Percentiles rank a stretch among this genome's conserved stretches.
Conservation (phyloP, 176 grass and related monocot genomes). For the Bothriochloa decipiens region DNA sequence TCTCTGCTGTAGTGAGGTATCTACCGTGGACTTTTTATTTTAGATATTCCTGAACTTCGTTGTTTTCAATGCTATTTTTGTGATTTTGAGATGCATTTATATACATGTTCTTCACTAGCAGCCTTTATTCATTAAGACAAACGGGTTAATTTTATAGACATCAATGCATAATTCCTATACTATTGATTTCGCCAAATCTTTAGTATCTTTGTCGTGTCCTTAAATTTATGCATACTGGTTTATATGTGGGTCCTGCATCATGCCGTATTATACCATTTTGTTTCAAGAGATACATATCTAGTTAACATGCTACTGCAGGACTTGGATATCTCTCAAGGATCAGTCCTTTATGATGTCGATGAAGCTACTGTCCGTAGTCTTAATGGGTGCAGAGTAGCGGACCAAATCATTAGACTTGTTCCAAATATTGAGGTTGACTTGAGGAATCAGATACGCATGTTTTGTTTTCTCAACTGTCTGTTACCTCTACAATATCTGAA, state of each 20-base stretch:
- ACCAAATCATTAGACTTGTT: constrained; percentile 95
- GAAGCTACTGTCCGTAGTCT: constrained; percentile 95
- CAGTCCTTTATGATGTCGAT: constrained; percentile 84
- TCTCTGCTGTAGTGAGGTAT: neutral
- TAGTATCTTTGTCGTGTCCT: constrained; percentile 27
- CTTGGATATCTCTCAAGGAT: constrained; percentile 88
- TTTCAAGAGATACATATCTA: constrained; percentile 41
- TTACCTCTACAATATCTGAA: constrained; percentile 28
- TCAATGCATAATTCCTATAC: constrained; percentile 6
- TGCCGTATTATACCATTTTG: neutral
- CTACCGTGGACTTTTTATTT: neutral
- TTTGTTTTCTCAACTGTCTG: neutral
- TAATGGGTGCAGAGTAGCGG: constrained; percentile 94
- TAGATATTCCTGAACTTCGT: neutral
- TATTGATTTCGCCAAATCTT: neutral
- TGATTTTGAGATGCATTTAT: constrained; percentile 16
- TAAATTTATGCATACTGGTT: constrained; percentile 9
- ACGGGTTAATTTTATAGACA: constrained; percentile 34
- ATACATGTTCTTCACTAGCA: constrained; percentile 5
- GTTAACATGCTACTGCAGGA: constrained; percentile 56
- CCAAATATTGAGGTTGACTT: constrained; percentile 78
- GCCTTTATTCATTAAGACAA: neutral
- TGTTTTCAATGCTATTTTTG: constrained; percentile 15
- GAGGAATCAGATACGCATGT: constrained; percentile 12
- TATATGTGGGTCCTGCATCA: neutral